Conservation (phyloP, 2,329 filamentous ascomycete species). For the Diplodia mutila region DNA sequence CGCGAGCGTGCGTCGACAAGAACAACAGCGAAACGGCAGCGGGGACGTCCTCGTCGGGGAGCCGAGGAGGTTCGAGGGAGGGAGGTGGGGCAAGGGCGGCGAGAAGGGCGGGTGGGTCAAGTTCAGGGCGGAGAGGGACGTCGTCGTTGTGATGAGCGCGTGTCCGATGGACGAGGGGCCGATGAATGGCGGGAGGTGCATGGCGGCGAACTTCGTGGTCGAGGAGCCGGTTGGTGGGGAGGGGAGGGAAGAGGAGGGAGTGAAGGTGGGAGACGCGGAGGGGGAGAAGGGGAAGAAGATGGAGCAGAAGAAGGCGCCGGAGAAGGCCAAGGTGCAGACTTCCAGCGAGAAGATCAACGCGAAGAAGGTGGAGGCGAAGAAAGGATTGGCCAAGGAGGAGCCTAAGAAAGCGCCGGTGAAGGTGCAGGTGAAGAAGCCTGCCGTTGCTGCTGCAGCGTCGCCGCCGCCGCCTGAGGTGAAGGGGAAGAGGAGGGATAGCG, state of each 20-base stretch:
- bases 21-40: not conserved
- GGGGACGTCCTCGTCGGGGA: slow-evolving; percentile 34
- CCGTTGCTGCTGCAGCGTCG: not conserved
- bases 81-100: slow-evolving; percentile 26
- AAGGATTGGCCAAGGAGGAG: not conserved
- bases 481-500: slow-evolving; percentile 19
- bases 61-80: slow-evolving; percentile 30
- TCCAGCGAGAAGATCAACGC: not conserved
- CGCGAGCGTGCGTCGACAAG: slow-evolving; percentile 27
- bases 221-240: slow-evolving; percentile 35
- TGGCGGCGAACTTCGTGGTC: slow-evolving; percentile 46
- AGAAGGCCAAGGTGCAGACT: slow-evolving; percentile 2
- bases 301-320: not conserved
- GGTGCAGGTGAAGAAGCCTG: not conserved
- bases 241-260: not conserved
- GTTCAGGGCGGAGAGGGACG: slow-evolving; percentile 42
- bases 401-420: slow-evolving; percentile 6
- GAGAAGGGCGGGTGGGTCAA: slow-evolving; percentile 42
- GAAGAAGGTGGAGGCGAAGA: not conserved
- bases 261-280: not conserved
- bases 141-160: slow-evolving; percentile 43
- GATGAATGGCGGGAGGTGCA: slow-evolving; percentile 43
- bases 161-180: slow-evolving; percentile 44
- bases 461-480: not conserved
- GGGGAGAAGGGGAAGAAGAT: slow-evolving; percentile 19